Conservation (phyloP, 2,329 filamentous ascomycete genomes). For the Fusarium sp. region DNA sequence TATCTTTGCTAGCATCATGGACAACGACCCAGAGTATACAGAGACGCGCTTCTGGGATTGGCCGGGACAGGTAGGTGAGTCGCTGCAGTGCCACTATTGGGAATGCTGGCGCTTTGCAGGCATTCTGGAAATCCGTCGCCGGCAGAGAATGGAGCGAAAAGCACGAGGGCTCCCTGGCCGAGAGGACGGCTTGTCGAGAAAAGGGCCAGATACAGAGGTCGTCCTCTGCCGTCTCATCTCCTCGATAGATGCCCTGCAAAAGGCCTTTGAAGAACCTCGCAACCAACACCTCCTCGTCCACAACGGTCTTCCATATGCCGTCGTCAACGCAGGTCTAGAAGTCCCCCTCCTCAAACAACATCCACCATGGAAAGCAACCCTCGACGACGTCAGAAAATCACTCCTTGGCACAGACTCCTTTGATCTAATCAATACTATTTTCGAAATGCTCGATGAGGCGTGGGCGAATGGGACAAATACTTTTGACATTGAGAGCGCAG, state of each 20-base stretch:
- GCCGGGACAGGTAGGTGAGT: constrained; percentile 35
- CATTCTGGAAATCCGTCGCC: constrained; percentile 33
- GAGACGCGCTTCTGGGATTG: constrained; percentile 31
- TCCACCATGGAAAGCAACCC: constrained; percentile 23
- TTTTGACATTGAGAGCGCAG: constrained; percentile 31
- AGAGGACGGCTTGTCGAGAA: neutral
- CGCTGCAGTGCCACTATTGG: constrained; percentile 33
- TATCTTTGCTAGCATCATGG: constrained; percentile 25
- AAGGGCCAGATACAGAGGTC: constrained; percentile 19
- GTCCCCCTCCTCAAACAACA: constrained; percentile 27
- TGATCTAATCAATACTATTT: constrained; percentile 17
- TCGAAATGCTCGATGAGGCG: constrained; percentile 29
- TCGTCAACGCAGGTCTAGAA: constrained; percentile 30
- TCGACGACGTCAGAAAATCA: constrained; percentile 21
- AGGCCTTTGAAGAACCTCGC: constrained; percentile 29
- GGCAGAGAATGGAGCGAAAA: constrained; percentile 17
- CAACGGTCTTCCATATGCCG: constrained; percentile 31
- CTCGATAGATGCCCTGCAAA: constrained; percentile 33
- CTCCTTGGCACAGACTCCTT: constrained; percentile 18
- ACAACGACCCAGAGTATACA: constrained; percentile 34
- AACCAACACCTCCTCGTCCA: constrained; percentile 32
- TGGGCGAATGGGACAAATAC: constrained; percentile 31
- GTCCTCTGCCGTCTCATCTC: constrained; percentile 35
- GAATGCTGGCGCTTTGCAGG: constrained; percentile 36
- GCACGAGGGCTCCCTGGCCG: neutral